These are phyloP conservation scores for Debaryomyces hansenii DNA, from an alignment of 805 yeast species.

Conservation along the genomic window DNA sequence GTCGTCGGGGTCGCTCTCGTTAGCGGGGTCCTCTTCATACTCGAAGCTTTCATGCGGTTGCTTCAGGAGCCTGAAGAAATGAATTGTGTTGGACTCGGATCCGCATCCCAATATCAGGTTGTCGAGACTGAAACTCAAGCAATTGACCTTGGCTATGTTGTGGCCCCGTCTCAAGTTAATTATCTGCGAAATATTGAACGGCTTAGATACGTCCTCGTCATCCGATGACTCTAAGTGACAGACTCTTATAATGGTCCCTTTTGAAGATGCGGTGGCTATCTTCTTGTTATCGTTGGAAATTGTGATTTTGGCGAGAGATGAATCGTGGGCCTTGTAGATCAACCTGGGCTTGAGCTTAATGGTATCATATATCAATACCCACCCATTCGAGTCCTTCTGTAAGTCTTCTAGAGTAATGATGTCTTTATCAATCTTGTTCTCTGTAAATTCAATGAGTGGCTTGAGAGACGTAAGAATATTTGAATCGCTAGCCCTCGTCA, in stretches of 20 bases:
- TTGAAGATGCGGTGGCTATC: slow-evolving; percentile 43
- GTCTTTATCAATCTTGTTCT: slow-evolving; percentile 17
- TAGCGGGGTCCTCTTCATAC: slow-evolving; percentile 12
- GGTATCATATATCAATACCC: slow-evolving; percentile 43
- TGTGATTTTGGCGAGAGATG: slow-evolving; percentile 31
- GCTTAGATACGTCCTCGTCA: slow-evolving; percentile 6
- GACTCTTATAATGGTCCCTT: slow-evolving; percentile 44
- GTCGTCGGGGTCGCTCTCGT: slow-evolving; percentile 19
- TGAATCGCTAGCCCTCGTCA: slow-evolving; percentile 19
- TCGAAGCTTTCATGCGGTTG: slow-evolving; percentile 5
- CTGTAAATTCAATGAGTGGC: slow-evolving; percentile 25
- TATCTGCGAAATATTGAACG: slow-evolving; percentile 23
- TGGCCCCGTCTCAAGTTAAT: slow-evolving; percentile 42
- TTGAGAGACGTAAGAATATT: slow-evolving; percentile 14
- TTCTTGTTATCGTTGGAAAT: slow-evolving; percentile 24
- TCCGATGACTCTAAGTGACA: slow-evolving; percentile 18
- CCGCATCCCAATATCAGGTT: slow-evolving; percentile 38
- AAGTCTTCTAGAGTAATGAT: slow-evolving; percentile 26
- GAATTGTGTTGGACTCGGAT: slow-evolving; percentile 42
- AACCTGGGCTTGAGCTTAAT: slow-evolving; percentile 29
- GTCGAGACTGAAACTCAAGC: slow-evolving; percentile 35
- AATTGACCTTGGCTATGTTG: slow-evolving; percentile 32
- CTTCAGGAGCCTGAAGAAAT: slow-evolving; percentile 29
- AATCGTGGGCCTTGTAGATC: slow-evolving; percentile 41
- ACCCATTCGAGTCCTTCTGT: slow-evolving; percentile 28